phyloP scores from a whole-genome alignment of 768 basidiomycete genomes.

The Pulveroboletus sp. region DNA sequence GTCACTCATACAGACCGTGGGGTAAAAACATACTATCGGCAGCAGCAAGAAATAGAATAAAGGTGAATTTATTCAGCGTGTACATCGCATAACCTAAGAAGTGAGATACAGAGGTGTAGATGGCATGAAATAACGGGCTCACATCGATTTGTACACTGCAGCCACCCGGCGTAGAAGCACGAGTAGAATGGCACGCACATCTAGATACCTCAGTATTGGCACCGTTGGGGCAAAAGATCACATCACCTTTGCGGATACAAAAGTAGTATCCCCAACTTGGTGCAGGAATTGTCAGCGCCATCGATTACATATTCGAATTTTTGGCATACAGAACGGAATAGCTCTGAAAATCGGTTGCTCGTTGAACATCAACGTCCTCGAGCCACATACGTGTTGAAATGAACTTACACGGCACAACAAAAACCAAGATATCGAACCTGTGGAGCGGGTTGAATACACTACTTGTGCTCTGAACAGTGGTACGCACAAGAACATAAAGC shows the following conservation, averaged over 20 bases:
- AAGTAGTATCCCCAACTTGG: background rate
- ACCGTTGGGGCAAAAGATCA: background rate
- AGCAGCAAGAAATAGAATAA: slow-evolving; percentile 7
- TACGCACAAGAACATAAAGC: slow-evolving; percentile 10
- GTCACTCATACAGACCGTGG: background rate
- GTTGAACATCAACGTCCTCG: background rate
- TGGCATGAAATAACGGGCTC: background rate
- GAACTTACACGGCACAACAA: slow-evolving; percentile 8
- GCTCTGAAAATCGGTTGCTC: background rate
- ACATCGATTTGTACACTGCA: slow-evolving; percentile 6
- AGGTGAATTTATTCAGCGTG: background rate
- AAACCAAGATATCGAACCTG: slow-evolving; percentile 15
- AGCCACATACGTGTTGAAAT: background rate
- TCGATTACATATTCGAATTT: background rate
- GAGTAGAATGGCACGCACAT: background rate
- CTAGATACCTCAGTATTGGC: background rate
- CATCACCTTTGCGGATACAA: background rate
- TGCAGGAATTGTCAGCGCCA: background rate
- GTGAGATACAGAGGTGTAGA: background rate
- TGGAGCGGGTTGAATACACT: background rate
- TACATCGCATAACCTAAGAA: slow-evolving; percentile 1
- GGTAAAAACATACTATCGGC: slow-evolving; percentile 2
- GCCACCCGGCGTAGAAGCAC: background rate
- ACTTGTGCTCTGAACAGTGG: background rate
- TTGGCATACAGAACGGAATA: slow-evolving; percentile 1